phyloP scores from a whole-genome alignment of 805 yeast genomes.

The Hanseniaspora vineae region DNA sequence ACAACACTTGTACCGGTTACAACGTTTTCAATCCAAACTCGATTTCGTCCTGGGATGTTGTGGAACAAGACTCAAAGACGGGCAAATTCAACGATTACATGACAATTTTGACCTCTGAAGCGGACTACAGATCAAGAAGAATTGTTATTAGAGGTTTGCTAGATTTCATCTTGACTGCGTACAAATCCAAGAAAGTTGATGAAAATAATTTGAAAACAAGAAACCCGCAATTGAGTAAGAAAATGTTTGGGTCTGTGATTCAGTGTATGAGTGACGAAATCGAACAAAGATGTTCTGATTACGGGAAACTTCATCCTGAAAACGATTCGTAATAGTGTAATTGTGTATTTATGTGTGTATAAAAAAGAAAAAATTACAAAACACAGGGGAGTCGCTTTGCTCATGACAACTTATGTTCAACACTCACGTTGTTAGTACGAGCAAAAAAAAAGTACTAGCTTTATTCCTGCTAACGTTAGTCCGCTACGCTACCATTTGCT shows the following conservation, averaged over 20 bases:
- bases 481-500: too few relatives aligned
- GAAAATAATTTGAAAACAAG: not conserved
- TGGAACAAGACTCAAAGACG: not conserved
- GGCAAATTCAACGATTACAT: not conserved
- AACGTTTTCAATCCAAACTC: slow-evolving; percentile 1
- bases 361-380: too few relatives aligned
- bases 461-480: too few relatives aligned
- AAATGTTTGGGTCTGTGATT: not conserved
- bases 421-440: too few relatives aligned
- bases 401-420: too few relatives aligned
- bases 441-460: too few relatives aligned
- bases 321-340: too few relatives aligned
- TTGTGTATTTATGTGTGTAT: not conserved
- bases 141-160: not conserved
- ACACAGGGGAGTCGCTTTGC: too few relatives aligned
- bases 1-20: not conserved
- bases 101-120: not conserved
- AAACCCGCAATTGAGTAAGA: not conserved
- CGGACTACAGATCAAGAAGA: not conserved
- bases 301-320: slow-evolving; percentile 5
- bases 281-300: slow-evolving; percentile 7
- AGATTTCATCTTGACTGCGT: slow-evolving; percentile 1
- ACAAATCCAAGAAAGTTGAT: not conserved
- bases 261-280: slow-evolving; percentile 5
- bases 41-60: not conserved